Conservation (phyloP, 2,329 filamentous ascomycete species). For the Orbilia brochopaga region DNA sequence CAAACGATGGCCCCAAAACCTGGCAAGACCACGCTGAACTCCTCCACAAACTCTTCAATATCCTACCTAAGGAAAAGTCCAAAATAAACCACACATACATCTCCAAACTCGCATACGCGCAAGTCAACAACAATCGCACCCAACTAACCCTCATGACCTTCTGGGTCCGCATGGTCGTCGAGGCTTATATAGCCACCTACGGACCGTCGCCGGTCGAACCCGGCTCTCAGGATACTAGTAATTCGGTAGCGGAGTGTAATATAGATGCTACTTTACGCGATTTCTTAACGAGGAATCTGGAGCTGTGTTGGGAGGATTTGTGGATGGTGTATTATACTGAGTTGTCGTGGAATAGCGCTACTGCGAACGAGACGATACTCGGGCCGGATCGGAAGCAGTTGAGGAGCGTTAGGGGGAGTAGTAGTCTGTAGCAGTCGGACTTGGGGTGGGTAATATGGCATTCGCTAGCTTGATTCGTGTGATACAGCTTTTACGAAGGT, state of each 20-base stretch:
- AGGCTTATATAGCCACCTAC: constrained; percentile 42
- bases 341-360: constrained; percentile 51
- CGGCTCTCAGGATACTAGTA: neutral
- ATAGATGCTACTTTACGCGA: constrained; percentile 23
- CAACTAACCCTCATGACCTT: constrained; percentile 50
- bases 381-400: constrained; percentile 51
- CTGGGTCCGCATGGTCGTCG: constrained; percentile 51
- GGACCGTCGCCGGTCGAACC: neutral
- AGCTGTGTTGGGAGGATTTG: constrained; percentile 49
- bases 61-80: constrained; percentile 5
- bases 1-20: constrained; percentile 19
- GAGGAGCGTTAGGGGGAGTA: constrained; percentile 39
- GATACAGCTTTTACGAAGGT: no score
- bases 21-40: constrained; percentile 32
- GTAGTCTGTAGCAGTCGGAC: neutral
- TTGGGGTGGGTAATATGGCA: neutral
- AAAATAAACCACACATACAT: constrained; percentile 35
- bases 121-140: constrained; percentile 5
- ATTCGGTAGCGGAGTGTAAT: neutral
- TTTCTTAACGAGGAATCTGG: constrained; percentile 50
- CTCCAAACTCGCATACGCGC: constrained; percentile 33
- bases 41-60: constrained; percentile 23
- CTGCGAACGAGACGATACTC: constrained; percentile 49
- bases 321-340: constrained; percentile 52
- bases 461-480: no score